Percentiles rank a stretch among this genome's conserved stretches.
phyloP scores from a whole-genome alignment of 805 yeast species.

The Starmerella gropengiesseri region DNA sequence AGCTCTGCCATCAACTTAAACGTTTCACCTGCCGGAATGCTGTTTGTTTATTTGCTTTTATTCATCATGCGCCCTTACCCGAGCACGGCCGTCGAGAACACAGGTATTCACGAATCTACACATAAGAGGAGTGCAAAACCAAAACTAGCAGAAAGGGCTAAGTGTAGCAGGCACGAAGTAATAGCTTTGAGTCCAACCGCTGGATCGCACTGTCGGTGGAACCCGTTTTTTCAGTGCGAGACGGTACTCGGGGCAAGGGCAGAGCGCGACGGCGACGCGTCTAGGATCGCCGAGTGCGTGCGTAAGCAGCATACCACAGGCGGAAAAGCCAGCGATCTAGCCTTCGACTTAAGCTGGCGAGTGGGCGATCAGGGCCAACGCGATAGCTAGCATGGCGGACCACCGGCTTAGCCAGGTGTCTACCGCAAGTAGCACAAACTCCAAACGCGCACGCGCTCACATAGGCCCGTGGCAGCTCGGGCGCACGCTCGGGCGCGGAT shows the following conservation, averaged over 20 bases:
- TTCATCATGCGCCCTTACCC: slow-evolving; percentile 1
- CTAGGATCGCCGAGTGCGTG: slow-evolving; percentile 1
- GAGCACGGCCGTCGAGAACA: too few species aligned
- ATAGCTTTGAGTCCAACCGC: too few species aligned
- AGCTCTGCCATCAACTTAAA: too few species aligned
- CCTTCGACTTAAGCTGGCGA: neutral
- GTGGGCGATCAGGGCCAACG: neutral
- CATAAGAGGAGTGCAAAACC: too few species aligned
- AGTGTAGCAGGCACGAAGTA: too few species aligned
- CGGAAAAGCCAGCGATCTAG: slow-evolving; percentile 1
- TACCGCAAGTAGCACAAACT: slow-evolving; percentile 31
- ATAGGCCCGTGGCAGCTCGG: slow-evolving; percentile 98
- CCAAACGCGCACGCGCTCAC: slow-evolving; percentile 41
- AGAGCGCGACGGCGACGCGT: neutral
- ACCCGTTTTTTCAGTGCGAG: neutral
- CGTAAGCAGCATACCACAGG: slow-evolving; percentile 17
- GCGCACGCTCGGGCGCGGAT: slow-evolving; percentile 89
- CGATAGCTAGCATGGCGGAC: slow-evolving; percentile 15
- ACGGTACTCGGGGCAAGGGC: slow-evolving; percentile 7
- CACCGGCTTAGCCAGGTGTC: slow-evolving; percentile 25
- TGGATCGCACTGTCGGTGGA: too few species aligned
- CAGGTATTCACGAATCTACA: too few species aligned
- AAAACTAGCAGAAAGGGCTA: too few species aligned
- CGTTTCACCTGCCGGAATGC: slow-evolving; percentile 1
- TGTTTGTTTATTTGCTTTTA: slow-evolving; percentile 4